Conservation (phyloP, 2,329 filamentous ascomycete genomes). For the Fusarium fujikuroi region DNA sequence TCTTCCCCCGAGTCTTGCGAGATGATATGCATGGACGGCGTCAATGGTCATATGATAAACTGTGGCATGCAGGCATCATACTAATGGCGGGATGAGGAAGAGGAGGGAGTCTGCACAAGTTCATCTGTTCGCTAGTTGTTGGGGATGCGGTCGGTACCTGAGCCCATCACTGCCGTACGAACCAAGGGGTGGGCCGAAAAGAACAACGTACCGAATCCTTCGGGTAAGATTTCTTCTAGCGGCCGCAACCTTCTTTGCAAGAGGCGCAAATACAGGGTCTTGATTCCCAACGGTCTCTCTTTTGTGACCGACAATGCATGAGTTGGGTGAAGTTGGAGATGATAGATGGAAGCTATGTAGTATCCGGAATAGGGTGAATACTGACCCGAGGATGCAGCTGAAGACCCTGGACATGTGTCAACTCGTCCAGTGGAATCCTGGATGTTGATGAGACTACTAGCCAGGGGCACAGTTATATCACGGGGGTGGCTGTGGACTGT, state of each 20-base stretch:
- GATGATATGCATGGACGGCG: not conserved
- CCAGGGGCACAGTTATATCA: slow-evolving; percentile 3
- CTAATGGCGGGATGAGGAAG: not conserved
- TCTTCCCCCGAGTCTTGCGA: not conserved
- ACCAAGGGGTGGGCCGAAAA: slow-evolving; percentile 10
- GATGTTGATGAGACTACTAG: not conserved
- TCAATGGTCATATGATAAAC: not conserved
- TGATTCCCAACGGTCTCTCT: not conserved
- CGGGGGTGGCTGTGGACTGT: slow-evolving; percentile 22
- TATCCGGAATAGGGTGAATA: not conserved
- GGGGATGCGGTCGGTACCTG: not conserved
- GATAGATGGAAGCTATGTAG: not conserved
- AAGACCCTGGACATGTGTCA: not conserved
- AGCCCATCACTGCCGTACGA: slow-evolving; percentile 5
- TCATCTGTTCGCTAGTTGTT: not conserved
- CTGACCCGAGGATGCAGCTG: not conserved
- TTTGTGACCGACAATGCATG: not conserved
- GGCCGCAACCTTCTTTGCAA: slow-evolving; percentile 7
- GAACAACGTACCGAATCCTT: slow-evolving; percentile 20
- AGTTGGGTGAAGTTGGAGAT: not conserved
- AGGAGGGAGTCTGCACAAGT: not conserved
- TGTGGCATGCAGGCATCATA: not conserved
- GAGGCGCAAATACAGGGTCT: not conserved
- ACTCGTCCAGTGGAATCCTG: not conserved
- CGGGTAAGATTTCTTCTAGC: slow-evolving; percentile 7